Evolutionary conservation across 1,284 basidiomycete species (phyloP).

Genomic region (Pseudozyma sp.): DNA sequence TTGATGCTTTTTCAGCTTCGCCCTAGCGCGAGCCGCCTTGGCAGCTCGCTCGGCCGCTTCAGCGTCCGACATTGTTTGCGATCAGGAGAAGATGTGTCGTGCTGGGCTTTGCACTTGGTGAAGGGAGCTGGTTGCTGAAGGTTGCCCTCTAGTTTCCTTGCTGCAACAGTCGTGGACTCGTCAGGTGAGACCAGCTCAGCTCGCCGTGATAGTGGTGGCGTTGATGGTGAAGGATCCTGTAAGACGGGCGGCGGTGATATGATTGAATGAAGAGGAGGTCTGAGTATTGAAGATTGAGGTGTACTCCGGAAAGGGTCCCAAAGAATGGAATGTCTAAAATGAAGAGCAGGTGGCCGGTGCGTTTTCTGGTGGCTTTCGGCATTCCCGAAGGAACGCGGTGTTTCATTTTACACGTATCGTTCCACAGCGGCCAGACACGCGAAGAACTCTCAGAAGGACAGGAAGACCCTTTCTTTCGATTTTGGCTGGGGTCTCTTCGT

Average conservation of each 20-base stretch:
- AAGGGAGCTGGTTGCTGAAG: no score
- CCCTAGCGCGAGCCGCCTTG: slow-evolving; percentile 52
- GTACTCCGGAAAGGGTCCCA: neutral
- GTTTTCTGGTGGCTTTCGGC: slow-evolving; percentile 10
- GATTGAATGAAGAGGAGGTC: neutral
- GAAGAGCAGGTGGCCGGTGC: slow-evolving; percentile 29
- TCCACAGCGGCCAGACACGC: neutral
- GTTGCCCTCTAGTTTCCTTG: neutral
- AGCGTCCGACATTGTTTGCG: slow-evolving; percentile 45
- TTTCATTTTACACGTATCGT: slow-evolving; percentile 16
- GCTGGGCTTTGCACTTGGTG: neutral
- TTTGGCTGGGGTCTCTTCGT: neutral
- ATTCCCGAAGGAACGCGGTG: slow-evolving; percentile 10
- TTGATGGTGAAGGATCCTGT: neutral
- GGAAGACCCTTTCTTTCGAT: neutral
- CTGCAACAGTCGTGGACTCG: neutral
- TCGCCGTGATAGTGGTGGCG: no score
- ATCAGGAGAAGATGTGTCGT: neutral
- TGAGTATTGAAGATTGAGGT: neutral
- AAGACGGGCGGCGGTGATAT: no score
- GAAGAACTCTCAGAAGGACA: no score
- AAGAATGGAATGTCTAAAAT: neutral
- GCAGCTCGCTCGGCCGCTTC: slow-evolving; percentile 54
- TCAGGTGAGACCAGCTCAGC: no score
- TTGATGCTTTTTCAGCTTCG: slow-evolving; percentile 58